phyloP scores from a whole-genome alignment of 345 rosid genomes.

The Eucalyptus viminalis region DNA sequence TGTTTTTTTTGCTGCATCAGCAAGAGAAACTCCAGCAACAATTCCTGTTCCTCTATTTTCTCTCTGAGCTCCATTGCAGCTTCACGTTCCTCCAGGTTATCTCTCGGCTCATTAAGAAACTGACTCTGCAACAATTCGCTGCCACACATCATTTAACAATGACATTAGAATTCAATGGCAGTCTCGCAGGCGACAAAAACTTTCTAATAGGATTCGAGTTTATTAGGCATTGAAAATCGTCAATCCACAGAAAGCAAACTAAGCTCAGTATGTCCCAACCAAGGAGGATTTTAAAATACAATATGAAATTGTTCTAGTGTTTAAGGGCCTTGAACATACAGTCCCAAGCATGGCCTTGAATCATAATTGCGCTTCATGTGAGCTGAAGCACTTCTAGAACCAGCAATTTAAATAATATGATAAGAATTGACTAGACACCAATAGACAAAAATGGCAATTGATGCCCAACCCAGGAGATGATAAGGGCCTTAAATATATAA shows the following conservation, averaged over 20 bases:
- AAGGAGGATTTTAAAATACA: background rate
- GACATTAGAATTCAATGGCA: background rate
- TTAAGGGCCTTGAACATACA: background rate
- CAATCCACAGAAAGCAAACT: background rate
- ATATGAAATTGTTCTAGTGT: background rate
- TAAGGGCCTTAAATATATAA: background rate
- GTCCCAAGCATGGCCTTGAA: background rate
- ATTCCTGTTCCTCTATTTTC: constrained; percentile 75
- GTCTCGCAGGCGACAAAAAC: background rate
- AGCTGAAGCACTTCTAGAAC: background rate
- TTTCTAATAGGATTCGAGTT: background rate
- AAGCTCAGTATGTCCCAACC: background rate
- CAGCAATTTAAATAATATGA: background rate
- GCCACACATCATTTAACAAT: background rate
- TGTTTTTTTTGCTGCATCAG: constrained; percentile 62
- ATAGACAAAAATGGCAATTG: background rate
- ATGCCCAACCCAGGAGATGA: background rate
- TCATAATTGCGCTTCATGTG: background rate
- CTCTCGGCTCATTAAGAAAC: constrained; percentile 74
- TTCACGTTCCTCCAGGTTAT: constrained; percentile 72
- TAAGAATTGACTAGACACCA: background rate
- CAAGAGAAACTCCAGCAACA: constrained; percentile 79
- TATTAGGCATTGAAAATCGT: background rate
- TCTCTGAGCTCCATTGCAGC: constrained; percentile 71
- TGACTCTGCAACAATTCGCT: constrained; percentile 79